Conservation (phyloP, 1,139 yeast species). For the Geotrichum restrictum region DNA sequence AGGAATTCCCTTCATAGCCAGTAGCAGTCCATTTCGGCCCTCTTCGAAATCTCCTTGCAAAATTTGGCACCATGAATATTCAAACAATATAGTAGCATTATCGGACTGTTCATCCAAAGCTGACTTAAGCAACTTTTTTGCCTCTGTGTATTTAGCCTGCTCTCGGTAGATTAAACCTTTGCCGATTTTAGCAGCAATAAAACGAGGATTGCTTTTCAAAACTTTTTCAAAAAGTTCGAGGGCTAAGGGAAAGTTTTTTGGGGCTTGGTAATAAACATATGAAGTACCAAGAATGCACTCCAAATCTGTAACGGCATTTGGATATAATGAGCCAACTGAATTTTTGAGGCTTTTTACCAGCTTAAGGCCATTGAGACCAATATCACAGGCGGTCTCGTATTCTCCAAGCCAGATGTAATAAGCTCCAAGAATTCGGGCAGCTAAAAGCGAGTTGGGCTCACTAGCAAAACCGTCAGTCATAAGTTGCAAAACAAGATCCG, state of each 20-base stretch:
- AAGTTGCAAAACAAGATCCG: slow-evolving; percentile 53
- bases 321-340: slow-evolving; percentile 47
- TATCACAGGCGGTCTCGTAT: slow-evolving; percentile 58
- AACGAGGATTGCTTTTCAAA: slow-evolving; percentile 48
- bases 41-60: slow-evolving; percentile 47
- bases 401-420: slow-evolving; percentile 60
- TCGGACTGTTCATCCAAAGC: slow-evolving; percentile 52
- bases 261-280: slow-evolving; percentile 83
- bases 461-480: slow-evolving; percentile 53
- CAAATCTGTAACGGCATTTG: slow-evolving; percentile 55
- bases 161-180: slow-evolving; percentile 75
- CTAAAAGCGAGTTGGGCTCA: slow-evolving; percentile 51
- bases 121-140: slow-evolving; percentile 49
- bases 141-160: slow-evolving; percentile 53
- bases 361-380: slow-evolving; percentile 59
- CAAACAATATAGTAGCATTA: slow-evolving; percentile 60
- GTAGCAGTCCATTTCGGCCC: slow-evolving; percentile 53
- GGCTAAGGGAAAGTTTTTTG: slow-evolving; percentile 78
- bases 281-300: slow-evolving; percentile 67
- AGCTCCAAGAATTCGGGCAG: slow-evolving; percentile 60
- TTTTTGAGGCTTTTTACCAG: slow-evolving; percentile 46
- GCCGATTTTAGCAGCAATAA: slow-evolving; percentile 68
- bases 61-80: slow-evolving; percentile 76
- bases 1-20: slow-evolving; percentile 44
- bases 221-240: slow-evolving; percentile 64